A percentile compares a stretch with the other conserved stretches of the same genome.
Conservation (phyloP, 2,329 filamentous ascomycete genomes). For the Zymoseptoria tritici region DNA sequence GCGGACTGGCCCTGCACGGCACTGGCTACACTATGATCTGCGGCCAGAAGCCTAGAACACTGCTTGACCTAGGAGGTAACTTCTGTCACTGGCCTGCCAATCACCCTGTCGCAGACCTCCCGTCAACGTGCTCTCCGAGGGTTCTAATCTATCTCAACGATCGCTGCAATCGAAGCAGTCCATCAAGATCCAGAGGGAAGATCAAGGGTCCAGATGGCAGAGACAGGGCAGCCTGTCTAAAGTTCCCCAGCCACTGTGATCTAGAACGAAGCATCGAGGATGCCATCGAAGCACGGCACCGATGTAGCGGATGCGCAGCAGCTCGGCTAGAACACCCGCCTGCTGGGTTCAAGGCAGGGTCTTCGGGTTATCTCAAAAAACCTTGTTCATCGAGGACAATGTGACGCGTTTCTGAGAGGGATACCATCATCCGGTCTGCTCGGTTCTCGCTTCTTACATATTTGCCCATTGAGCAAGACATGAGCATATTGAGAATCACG, state of each 20-base stretch:
- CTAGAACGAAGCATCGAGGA: not conserved
- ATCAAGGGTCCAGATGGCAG: not conserved
- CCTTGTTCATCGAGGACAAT: not conserved
- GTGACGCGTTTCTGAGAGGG: no score
- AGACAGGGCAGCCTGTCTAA: not conserved
- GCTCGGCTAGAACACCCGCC: not conserved
- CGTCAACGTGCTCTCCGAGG: not conserved
- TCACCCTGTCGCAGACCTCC: no score
- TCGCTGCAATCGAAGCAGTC: not conserved
- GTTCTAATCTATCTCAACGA: not conserved
- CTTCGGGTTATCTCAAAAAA: not conserved
- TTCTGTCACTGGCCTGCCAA: no score
- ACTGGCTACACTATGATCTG: not conserved
- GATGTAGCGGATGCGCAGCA: not conserved
- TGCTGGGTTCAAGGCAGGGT: not conserved
- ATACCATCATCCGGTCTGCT: no score
- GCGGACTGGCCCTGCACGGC: not conserved
- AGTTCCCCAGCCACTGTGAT: not conserved
- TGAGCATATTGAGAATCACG: not conserved
- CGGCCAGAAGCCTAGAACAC: not conserved
- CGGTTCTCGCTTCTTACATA: not conserved
- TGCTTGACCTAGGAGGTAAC: no score
- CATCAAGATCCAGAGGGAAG: not conserved
- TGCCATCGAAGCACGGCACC: not conserved
- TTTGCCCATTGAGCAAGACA: not conserved